A percentile compares a stretch with the other conserved stretches of the same genome.
Conservation (phyloP, 305 asterid species). For the Lippia alba region DNA sequence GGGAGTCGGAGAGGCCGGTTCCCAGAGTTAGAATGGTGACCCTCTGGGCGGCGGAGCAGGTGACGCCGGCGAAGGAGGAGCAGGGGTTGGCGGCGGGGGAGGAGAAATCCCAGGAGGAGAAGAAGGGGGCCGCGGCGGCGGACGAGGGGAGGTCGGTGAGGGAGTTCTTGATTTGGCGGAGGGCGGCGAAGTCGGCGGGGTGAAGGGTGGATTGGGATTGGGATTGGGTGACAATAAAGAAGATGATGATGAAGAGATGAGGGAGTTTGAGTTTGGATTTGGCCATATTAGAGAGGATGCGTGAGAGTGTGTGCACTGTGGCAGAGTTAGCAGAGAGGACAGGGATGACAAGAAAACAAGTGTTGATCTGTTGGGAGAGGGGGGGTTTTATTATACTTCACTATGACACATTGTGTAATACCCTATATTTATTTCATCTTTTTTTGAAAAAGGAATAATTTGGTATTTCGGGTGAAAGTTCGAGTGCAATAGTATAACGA, state of each 20-base stretch:
- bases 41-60: conserved; percentile 56
- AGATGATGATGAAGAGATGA: conserved; percentile 35
- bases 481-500: too few relatives aligned
- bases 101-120: conserved; percentile 73
- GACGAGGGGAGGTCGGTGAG: conserved; percentile 57
- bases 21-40: conserved; percentile 66
- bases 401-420: background rate
- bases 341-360: background rate
- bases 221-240: conserved; percentile 21
- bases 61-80: conserved; percentile 65
- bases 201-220: conserved; percentile 26
- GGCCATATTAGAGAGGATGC: conserved; percentile 33
- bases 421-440: too few relatives aligned
- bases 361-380: conserved; percentile 2
- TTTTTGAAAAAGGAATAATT: too few relatives aligned
- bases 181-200: conserved; percentile 58
- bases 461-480: too few relatives aligned
- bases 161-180: conserved; percentile 59
- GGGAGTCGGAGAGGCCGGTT: conserved; percentile 76
- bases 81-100: conserved; percentile 59
- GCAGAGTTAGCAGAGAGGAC: background rate
- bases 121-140: conserved; percentile 52
- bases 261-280: too few relatives aligned
- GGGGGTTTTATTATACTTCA: conserved; percentile 8
- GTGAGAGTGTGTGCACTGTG: background rate